Evolutionary conservation across 2,329 filamentous ascomycete species (phyloP).

Genomic region (Epichloe gansuensis): DNA sequence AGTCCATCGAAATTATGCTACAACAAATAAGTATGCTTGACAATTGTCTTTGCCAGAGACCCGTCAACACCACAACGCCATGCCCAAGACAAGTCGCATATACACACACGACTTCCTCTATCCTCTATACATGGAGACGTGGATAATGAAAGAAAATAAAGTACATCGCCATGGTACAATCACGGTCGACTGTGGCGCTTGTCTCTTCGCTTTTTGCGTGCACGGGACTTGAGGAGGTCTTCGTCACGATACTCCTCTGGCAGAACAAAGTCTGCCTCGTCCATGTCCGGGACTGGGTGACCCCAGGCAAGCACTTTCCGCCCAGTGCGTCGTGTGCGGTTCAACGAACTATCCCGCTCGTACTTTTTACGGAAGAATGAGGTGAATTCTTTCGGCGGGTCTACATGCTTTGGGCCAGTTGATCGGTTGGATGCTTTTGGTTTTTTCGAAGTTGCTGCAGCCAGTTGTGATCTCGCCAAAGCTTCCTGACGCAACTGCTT

Average conservation of each 20-base stretch:
- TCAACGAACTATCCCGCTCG: conserved; percentile 68
- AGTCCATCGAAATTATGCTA: neutral
- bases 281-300: conserved; percentile 60
- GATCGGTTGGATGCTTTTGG: conserved; percentile 16
- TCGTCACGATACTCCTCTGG: conserved; percentile 51
- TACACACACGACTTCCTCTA: neutral
- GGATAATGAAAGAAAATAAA: neutral
- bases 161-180: conserved; percentile 6
- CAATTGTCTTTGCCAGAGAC: neutral
- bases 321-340: conserved; percentile 53
- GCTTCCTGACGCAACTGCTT: conserved; percentile 67
- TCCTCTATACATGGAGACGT: neutral
- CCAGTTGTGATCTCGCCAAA: conserved; percentile 36
- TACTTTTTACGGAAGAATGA: conserved; percentile 78
- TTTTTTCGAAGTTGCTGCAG: conserved; percentile 22
- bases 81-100: neutral
- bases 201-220: conserved; percentile 48
- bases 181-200: conserved; percentile 37
- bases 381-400: conserved; percentile 51
- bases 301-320: conserved; percentile 71
- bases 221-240: conserved; percentile 43
- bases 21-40: neutral
- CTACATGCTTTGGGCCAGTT: conserved; percentile 20
- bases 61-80: conserved; percentile 5
- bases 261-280: conserved; percentile 59